Percentiles rank a stretch among this genome's conserved stretches.
phyloP scores from a whole-genome alignment of 2,329 filamentous ascomycete species.

The Zalaria sp. region DNA sequence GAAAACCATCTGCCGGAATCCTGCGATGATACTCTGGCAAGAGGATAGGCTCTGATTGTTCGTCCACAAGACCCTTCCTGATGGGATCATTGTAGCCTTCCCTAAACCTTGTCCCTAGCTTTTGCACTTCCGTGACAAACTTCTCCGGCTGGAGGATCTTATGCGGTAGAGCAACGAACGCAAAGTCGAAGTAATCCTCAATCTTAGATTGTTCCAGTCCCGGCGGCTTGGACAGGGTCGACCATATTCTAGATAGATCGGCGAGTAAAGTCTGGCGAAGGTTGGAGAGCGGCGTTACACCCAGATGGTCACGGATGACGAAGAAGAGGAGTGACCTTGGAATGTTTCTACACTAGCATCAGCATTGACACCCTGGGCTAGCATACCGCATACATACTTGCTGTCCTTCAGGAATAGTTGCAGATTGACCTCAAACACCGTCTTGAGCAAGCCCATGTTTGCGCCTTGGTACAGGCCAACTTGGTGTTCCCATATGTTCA shows the following conservation, averaged over 20 bases:
- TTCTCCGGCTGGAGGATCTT: constrained; percentile 92
- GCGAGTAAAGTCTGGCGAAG: constrained; percentile 81
- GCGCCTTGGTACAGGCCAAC: constrained; percentile 95
- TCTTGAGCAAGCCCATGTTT: constrained; percentile 97
- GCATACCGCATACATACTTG: constrained; percentile 43
- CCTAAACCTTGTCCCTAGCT: constrained; percentile 67
- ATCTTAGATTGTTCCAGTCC: constrained; percentile 82
- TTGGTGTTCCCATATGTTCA: constrained; percentile 99
- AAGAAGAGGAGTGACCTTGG: constrained; percentile 92
- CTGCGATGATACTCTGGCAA: constrained; percentile 88
- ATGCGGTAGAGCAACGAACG: constrained; percentile 87
- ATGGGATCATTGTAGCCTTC: constrained; percentile 63
- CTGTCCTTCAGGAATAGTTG: constrained; percentile 94
- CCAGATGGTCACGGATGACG: constrained; percentile 93
- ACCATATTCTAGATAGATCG: constrained; percentile 86
- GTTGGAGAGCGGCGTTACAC: constrained; percentile 78
- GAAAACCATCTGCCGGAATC: constrained; percentile 95
- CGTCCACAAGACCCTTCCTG: constrained; percentile 47
- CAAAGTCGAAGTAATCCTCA: constrained; percentile 97
- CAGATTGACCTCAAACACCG: constrained; percentile 96
- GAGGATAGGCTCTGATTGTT: constrained; percentile 68
- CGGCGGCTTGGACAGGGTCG: constrained; percentile 76
- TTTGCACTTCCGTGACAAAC: constrained; percentile 67
- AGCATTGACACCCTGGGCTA: too few relatives aligned
- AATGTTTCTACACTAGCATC: constrained; percentile 45